Conservation (phyloP, 805 yeast species). For the Pichia occidentalis region DNA sequence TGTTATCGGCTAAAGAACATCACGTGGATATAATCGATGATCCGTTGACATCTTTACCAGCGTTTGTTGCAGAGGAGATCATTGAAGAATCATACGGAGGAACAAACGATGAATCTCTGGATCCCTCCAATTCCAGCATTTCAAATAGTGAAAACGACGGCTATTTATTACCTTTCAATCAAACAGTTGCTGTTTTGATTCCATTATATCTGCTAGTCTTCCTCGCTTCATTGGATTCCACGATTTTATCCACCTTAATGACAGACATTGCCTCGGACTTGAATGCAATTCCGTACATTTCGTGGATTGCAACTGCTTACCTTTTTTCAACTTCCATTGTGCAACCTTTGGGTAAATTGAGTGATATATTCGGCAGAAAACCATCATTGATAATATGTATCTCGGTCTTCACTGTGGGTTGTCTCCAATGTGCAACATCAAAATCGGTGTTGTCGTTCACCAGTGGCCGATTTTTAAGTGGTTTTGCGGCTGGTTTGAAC, state of each 20-base stretch:
- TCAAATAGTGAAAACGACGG: slow-evolving; percentile 13
- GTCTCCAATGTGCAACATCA: slow-evolving; percentile 49
- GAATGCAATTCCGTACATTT: slow-evolving; percentile 51
- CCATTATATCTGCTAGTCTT: slow-evolving; percentile 44
- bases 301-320: slow-evolving; percentile 73
- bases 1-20: slow-evolving; percentile 4
- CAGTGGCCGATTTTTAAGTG: slow-evolving; percentile 62
- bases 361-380: slow-evolving; percentile 68
- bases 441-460: slow-evolving; percentile 42
- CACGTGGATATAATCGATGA: slow-evolving; percentile 14
- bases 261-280: slow-evolving; percentile 65
- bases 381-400: slow-evolving; percentile 46
- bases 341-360: slow-evolving; percentile 67
- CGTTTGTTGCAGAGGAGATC: slow-evolving; percentile 25
- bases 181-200: slow-evolving; percentile 31
- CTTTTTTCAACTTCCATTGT: slow-evolving; percentile 62
- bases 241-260: slow-evolving; percentile 60
- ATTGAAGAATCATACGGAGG: slow-evolving; percentile 17
- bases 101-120: slow-evolving; percentile 1
- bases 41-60: slow-evolving; percentile 26
- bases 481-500: slow-evolving; percentile 87
- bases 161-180: slow-evolving; percentile 24
- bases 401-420: slow-evolving; percentile 49
- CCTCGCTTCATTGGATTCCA: slow-evolving; percentile 60
- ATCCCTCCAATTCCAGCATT: too few species aligned